Evolutionary conservation across 2,329 filamentous ascomycete genomes (phyloP).

Genomic region (Neonectria neomacrospora): DNA sequence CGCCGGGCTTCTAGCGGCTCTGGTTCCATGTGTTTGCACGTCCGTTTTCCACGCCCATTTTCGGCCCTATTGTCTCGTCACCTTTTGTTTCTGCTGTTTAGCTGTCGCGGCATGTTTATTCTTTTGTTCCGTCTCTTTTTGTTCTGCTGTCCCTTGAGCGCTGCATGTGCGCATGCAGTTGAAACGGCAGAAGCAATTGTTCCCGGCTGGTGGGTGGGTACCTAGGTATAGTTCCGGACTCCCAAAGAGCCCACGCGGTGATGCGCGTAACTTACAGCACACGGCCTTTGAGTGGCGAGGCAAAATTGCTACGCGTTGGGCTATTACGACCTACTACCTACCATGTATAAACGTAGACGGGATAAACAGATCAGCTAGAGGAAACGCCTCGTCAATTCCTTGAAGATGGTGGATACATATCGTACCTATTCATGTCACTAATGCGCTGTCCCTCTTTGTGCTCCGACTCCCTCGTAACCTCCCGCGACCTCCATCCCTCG

Average conservation of each 20-base stretch:
- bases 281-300: too few species aligned
- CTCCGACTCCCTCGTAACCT: constrained; percentile 2
- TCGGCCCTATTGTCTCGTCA: constrained; percentile 11
- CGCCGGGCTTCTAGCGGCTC: not conserved
- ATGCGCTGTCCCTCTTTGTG: not conserved
- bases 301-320: too few species aligned
- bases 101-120: not conserved
- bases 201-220: too few species aligned
- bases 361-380: too few species aligned
- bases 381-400: not conserved
- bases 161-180: not conserved
- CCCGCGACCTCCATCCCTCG: not conserved
- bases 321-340: too few species aligned
- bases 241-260: too few species aligned
- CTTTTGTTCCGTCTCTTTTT: not conserved
- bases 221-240: too few species aligned
- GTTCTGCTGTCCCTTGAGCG: not conserved
- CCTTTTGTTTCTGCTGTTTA: constrained; percentile 1
- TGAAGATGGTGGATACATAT: not conserved
- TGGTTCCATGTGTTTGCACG: too few species aligned
- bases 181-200: not conserved
- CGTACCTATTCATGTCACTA: not conserved
- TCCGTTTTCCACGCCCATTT: too few species aligned
- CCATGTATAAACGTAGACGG: too few species aligned
- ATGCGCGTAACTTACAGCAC: too few species aligned